Evolutionary conservation across 2,329 filamentous ascomycete species (phyloP), one percentile per base, ranked within the genome.

Genomic region (Colletotrichum orbiculare): DNA sequence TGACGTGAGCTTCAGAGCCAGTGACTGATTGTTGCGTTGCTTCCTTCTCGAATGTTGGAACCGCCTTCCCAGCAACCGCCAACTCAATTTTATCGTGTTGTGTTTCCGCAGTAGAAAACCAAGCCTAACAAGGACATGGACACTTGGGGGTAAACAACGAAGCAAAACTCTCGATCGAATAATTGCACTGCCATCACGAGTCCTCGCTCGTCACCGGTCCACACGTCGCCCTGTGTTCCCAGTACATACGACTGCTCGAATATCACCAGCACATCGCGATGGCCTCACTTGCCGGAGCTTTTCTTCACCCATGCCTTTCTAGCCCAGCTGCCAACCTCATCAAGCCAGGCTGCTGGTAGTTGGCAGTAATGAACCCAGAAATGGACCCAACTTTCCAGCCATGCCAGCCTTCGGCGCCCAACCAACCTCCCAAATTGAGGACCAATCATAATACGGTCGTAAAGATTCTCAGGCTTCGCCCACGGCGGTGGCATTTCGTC

Each of bases 351-450:
- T 38, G 37, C 15, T 34, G 11, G 15, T n/a, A 12, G n/a, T 33
- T 37, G 41, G 47, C 10, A 41, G 34, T 42, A 58, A 58, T 59
- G 17, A 17, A 17, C n/a, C 10, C 52, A 15, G 33, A 13, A 55
- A 34, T 46, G 41, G 41, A 42, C 42, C 42, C 17, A 56, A 25
- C 25, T 25, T 25, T 25, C 59, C 63, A 54, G 47, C 58, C 63
- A 53, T 62, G 42, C 43, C 38, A 38, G 42, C 46, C 56, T 15
- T 63, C 58, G 35, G 58, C 47, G 63, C 63, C 63, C 47, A 63
- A 65, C 58, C 55, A 58, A 35, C 55, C 55, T 13, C 38, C 55
- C 55, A n/a, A 43, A 25, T 25, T 25, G 25, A 25, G n/a, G n/a
- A 11, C 25, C 55, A 46, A 58, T 25, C 25, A 25, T 25, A 25